Percentiles rank a stretch among this genome's conserved stretches.
phyloP scores from a whole-genome alignment of 495 filamentous ascomycete genomes.

The Hyaloscypha bicolor region DNA sequence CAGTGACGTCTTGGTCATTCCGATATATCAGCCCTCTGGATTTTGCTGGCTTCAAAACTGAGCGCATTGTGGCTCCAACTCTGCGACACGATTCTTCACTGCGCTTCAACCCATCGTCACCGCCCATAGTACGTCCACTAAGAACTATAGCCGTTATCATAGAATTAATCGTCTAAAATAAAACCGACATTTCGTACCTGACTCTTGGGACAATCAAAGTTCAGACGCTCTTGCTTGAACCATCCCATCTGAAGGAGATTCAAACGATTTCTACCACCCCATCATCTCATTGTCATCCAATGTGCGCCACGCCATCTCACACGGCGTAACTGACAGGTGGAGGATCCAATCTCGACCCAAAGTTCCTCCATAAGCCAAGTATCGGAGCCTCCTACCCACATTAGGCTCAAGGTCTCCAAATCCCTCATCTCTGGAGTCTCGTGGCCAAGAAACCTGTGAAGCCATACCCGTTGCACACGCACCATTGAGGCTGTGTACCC shows the following conservation, averaged over 20 bases:
- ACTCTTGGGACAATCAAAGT: background rate
- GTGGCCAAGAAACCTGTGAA: slow-evolving; percentile 3
- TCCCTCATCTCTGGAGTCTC: background rate
- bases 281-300: background rate
- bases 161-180: background rate
- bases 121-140: background rate
- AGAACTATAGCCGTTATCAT: background rate
- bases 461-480: slow-evolving; percentile 8
- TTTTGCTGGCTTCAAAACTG: slow-evolving; percentile 5
- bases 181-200: background rate
- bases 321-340: background rate
- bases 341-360: slow-evolving; percentile 6
- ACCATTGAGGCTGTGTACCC: slow-evolving; percentile 3
- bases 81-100: slow-evolving; percentile 11
- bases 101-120: background rate
- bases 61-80: slow-evolving; percentile 13
- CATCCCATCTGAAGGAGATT: background rate
- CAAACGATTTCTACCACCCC: background rate
- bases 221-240: background rate
- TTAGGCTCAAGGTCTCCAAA: slow-evolving; percentile 1
- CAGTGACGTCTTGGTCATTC: slow-evolving; percentile 6
- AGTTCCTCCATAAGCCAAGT: background rate
- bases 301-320: background rate
- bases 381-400: background rate
- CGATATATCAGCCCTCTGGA: slow-evolving; percentile 7